These are phyloP conservation scores for Xylariaceae sp. DNA, from an alignment of 2,329 filamentous ascomycete species.

Conservation along the genomic window DNA sequence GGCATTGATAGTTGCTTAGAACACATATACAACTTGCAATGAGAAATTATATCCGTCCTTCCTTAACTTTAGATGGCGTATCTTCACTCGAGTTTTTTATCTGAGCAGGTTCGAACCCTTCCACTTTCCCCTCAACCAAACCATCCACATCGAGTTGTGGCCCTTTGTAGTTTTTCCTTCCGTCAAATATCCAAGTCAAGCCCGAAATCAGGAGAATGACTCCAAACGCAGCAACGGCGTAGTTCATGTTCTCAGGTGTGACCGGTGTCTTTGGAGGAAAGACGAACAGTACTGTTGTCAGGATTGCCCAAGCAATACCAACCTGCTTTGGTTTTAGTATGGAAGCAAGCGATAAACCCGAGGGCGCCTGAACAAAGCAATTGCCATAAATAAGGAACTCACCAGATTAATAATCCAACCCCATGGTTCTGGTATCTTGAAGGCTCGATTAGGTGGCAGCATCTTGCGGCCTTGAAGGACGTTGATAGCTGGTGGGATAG, in stretches of 20 bases:
- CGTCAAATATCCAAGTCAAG: conserved; percentile 55
- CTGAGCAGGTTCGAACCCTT: conserved; percentile 27
- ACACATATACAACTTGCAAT: too few species aligned
- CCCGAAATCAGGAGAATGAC: conserved; percentile 54
- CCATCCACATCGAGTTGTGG: conserved; percentile 42
- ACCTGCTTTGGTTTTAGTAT: conserved; percentile 56
- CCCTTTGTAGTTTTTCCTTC: conserved; percentile 55
- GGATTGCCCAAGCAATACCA: conserved; percentile 68
- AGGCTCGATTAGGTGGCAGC: conserved; percentile 65
- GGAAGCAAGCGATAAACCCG: conserved; percentile 22
- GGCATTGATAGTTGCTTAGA: too few species aligned
- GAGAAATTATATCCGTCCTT: too few species aligned
- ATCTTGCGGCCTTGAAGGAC: conserved; percentile 69
- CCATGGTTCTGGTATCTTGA: conserved; percentile 59
- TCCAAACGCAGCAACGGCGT: conserved; percentile 56
- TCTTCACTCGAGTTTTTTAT: background rate
- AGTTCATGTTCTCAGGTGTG: conserved; percentile 72
- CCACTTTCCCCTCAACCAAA: conserved; percentile 32
- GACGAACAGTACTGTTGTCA: conserved; percentile 79
- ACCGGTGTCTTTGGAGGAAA: conserved; percentile 74
- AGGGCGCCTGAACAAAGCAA: too few species aligned
- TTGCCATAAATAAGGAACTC: too few species aligned
- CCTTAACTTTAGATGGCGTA: background rate
- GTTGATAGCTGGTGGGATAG: conserved; percentile 75
- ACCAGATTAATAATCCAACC: conserved; percentile 67